Evolutionary conservation across 257 asterid species (phyloP).

Genomic region (Nicotiana tomentosiformis): DNA sequence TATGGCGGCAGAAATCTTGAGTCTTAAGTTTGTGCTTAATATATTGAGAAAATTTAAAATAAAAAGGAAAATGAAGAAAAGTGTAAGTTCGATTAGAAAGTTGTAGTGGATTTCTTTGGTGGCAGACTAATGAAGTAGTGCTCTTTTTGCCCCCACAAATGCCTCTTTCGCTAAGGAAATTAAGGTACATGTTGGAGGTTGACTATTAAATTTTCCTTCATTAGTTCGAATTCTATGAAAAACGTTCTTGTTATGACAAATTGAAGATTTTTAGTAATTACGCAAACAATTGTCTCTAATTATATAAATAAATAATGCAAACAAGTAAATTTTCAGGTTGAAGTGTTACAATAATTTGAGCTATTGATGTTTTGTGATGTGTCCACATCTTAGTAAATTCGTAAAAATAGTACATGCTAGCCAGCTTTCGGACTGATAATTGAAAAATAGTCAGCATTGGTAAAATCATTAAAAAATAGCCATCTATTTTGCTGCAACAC

Average conservation of each 20-base stretch:
- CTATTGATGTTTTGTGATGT: background rate
- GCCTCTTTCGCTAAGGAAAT: background rate
- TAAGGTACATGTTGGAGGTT: background rate
- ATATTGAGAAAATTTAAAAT: background rate
- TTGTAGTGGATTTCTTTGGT: constrained; percentile 2
- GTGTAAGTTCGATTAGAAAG: background rate
- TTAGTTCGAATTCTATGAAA: background rate
- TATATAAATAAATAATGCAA: background rate
- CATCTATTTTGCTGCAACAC: no score
- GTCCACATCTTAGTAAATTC: background rate
- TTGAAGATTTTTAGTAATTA: no score
- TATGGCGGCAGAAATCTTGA: constrained; percentile 10
- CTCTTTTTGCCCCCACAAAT: background rate
- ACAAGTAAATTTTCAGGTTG: background rate
- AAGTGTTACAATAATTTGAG: background rate
- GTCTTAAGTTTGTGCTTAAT: background rate
- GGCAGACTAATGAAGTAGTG: background rate
- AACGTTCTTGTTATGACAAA: no score
- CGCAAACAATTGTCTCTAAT: background rate
- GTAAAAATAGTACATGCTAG: no score
- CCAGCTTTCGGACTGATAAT: no score
- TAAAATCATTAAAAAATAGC: no score
- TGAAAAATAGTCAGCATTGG: no score
- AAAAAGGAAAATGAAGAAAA: background rate
- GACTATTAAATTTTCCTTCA: background rate